These are phyloP conservation scores for Strobilomyces dryophilus DNA, from an alignment of 768 basidiomycete genomes.

Conservation along the genomic window DNA sequence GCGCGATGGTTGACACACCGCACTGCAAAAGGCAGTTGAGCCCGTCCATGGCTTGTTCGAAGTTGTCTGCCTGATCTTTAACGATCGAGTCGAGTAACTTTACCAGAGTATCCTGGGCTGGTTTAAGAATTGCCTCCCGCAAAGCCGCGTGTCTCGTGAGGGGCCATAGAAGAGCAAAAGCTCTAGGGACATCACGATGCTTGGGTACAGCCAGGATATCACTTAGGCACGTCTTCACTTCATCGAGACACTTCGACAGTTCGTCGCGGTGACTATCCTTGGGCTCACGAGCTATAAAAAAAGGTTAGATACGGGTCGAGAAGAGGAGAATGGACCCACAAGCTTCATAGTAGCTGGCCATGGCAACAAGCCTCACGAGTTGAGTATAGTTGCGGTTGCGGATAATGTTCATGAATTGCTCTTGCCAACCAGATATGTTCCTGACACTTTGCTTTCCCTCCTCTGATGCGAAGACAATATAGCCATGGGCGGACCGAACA, in stretches of 20 bases:
- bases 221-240: slow-evolving; percentile 10
- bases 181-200: slow-evolving; percentile 19
- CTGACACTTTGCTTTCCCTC: slow-evolving; percentile 20
- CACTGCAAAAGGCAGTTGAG: slow-evolving; percentile 16
- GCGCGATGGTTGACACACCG: background rate
- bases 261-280: background rate
- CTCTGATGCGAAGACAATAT: slow-evolving; percentile 3
- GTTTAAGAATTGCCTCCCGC: slow-evolving; percentile 12
- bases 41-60: slow-evolving; percentile 23
- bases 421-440: slow-evolving; percentile 12
- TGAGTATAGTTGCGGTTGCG: slow-evolving; percentile 5
- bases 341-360: slow-evolving; percentile 21
- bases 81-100: slow-evolving; percentile 13
- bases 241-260: slow-evolving; percentile 1
- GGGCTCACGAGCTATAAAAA: slow-evolving; percentile 6
- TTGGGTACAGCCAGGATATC: slow-evolving; percentile 8
- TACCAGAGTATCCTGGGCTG: slow-evolving; percentile 11
- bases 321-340: slow-evolving; percentile 5
- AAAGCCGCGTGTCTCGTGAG: slow-evolving; percentile 15
- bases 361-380: slow-evolving; percentile 19
- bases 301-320: background rate
- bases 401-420: slow-evolving; percentile 10
- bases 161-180: slow-evolving; percentile 14
- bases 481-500: background rate
- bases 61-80: background rate